phyloP scores from a whole-genome alignment of 208 protist genomes.

The Leptomonas pyrrhocoris region DNA sequence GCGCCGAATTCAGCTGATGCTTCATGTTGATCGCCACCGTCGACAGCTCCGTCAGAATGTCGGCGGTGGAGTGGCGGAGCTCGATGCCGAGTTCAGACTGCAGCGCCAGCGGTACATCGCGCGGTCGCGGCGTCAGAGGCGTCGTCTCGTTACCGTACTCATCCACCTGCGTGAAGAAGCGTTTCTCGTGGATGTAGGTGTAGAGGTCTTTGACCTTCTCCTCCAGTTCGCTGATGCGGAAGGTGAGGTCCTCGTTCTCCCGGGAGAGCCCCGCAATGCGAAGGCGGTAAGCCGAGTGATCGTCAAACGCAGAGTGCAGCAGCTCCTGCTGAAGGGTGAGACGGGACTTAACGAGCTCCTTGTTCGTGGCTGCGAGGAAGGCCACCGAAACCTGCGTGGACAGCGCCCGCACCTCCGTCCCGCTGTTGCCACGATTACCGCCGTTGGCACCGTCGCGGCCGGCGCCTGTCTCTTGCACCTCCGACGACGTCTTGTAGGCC shows the following conservation, averaged over 20 bases:
- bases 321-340: slow-evolving; percentile 71
- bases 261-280: slow-evolving; percentile 57
- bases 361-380: slow-evolving; percentile 63
- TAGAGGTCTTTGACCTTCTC: slow-evolving; percentile 54
- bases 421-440: background rate
- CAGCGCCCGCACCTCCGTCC: background rate
- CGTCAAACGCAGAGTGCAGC: slow-evolving; percentile 73
- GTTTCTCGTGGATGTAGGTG: slow-evolving; percentile 75
- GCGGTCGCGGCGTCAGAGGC: slow-evolving; percentile 69
- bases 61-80: slow-evolving; percentile 61
- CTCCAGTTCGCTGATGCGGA: slow-evolving; percentile 46
- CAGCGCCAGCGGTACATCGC: slow-evolving; percentile 67
- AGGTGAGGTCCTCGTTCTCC: slow-evolving; percentile 52
- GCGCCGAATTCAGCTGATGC: slow-evolving; percentile 75
- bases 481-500: slow-evolving; percentile 38
- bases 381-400: slow-evolving; percentile 36
- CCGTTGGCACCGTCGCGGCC: slow-evolving; percentile 9
- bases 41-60: slow-evolving; percentile 66
- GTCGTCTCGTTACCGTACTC: slow-evolving; percentile 23
- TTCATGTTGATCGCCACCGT: slow-evolving; percentile 74
- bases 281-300: slow-evolving; percentile 67
- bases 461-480: background rate
- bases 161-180: slow-evolving; percentile 39
- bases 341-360: slow-evolving; percentile 61
- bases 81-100: slow-evolving; percentile 79